A percentile compares a stretch with the other conserved stretches of the same genome.
phyloP scores from a whole-genome alignment of 257 asterid genomes.

The Solanum tacnaense region DNA sequence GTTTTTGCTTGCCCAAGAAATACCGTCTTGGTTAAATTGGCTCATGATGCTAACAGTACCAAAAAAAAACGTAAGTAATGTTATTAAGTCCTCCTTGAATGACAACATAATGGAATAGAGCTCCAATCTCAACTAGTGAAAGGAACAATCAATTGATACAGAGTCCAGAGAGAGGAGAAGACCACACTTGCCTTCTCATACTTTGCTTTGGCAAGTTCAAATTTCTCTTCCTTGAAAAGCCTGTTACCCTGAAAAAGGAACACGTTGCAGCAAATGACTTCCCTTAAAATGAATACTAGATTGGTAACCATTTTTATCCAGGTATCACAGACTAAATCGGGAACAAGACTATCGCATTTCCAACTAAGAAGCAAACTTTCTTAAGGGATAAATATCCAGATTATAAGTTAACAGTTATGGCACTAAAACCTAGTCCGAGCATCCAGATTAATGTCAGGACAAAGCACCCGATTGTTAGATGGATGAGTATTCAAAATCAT shows the following conservation, averaged over 20 bases:
- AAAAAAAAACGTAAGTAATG: neutral
- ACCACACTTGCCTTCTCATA: slow-evolving; percentile 66
- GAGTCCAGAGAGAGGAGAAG: neutral
- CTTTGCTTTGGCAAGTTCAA: slow-evolving; percentile 91
- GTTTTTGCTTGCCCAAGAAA: neutral
- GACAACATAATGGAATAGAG: neutral
- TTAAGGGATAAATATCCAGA: neutral
- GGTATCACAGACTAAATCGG: neutral
- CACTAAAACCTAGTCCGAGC: neutral
- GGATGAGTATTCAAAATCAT: neutral
- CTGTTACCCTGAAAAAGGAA: slow-evolving; percentile 84
- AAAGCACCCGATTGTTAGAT: neutral
- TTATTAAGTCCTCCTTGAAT: neutral
- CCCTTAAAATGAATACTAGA: neutral
- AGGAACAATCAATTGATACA: neutral
- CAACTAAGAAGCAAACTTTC: neutral
- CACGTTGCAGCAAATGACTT: slow-evolving; percentile 1
- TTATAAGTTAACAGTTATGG: neutral
- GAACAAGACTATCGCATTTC: neutral
- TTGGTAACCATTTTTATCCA: neutral
- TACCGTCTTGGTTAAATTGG: neutral
- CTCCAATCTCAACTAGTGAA: neutral
- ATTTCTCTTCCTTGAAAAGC: slow-evolving; percentile 91
- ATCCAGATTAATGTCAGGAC: neutral
- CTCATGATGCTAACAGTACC: neutral